Evolutionary conservation across 768 basidiomycete species (phyloP).

Genomic region (Amanita rimosa): DNA sequence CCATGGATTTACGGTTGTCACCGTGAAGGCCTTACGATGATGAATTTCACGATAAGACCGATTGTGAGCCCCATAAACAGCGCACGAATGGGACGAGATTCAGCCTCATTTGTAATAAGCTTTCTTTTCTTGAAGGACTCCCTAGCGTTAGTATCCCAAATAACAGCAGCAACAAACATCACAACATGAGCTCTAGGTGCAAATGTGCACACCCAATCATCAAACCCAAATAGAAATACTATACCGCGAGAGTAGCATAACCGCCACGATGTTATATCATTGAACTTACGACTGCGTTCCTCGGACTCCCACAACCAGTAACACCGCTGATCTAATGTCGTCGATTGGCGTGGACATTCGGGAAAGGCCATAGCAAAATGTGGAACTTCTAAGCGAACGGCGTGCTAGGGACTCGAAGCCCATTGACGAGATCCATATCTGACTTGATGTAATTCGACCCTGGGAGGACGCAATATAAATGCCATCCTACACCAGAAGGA

Average conservation of each 20-base stretch:
- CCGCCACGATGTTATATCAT: not conserved
- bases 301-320: slow-evolving; percentile 1
- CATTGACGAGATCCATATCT: not conserved
- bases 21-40: not conserved
- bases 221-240: not conserved
- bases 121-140: not conserved
- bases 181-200: not conserved
- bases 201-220: not conserved
- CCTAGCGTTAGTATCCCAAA: not conserved
- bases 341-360: not conserved
- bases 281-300: not conserved
- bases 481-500: not conserved
- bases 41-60: not conserved
- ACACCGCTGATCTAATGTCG: not conserved
- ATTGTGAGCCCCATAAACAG: not conserved
- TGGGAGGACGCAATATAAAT: not conserved
- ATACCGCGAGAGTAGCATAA: not conserved
- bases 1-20: not conserved
- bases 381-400: not conserved
- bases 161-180: not conserved
- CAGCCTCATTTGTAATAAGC: not conserved
- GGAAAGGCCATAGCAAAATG: not conserved
- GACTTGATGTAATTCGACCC: not conserved
- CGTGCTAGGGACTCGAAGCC: not conserved
- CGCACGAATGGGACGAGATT: not conserved